phyloP scores from a whole-genome alignment of 768 basidiomycete genomes.

The Kwoniella sp. region DNA sequence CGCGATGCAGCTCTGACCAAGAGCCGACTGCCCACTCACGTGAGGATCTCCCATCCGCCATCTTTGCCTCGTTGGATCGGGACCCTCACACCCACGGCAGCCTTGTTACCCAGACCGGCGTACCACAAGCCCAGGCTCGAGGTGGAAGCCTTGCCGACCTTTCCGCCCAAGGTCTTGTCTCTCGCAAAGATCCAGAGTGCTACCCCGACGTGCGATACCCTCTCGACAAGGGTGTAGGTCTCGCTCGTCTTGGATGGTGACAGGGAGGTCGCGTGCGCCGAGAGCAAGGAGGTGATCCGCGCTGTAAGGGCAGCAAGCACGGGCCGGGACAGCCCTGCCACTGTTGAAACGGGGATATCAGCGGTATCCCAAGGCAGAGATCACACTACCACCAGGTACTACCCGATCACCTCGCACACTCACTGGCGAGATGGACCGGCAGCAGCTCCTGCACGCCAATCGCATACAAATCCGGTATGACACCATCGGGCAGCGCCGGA shows the following conservation, averaged over 20 bases:
- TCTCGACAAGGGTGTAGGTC: conserved; percentile 70
- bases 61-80: conserved; percentile 60
- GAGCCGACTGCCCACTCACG: conserved; percentile 62
- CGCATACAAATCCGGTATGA: conserved; percentile 52
- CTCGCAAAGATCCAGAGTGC: conserved; percentile 81
- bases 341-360: conserved; percentile 55
- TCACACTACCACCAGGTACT: neutral
- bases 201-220: conserved; percentile 78
- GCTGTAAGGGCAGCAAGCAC: conserved; percentile 66
- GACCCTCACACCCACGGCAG: conserved; percentile 83
- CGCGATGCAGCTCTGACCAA: neutral
- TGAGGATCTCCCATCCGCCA: conserved; percentile 67
- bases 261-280: conserved; percentile 39
- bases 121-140: conserved; percentile 64
- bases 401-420: conserved; percentile 44
- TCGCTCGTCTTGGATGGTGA: conserved; percentile 40
- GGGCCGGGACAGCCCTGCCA: conserved; percentile 68
- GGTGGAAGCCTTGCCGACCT: conserved; percentile 60
- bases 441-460: conserved; percentile 92
- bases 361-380: neutral
- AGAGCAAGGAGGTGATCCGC: conserved; percentile 57
- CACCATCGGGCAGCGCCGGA: conserved; percentile 64
- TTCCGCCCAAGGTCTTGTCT: conserved; percentile 58
- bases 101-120: conserved; percentile 89
- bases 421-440: conserved; percentile 80